phyloP scores from a whole-genome alignment of 2,329 filamentous ascomycete species.

The Orbilia blumenaviensis region DNA sequence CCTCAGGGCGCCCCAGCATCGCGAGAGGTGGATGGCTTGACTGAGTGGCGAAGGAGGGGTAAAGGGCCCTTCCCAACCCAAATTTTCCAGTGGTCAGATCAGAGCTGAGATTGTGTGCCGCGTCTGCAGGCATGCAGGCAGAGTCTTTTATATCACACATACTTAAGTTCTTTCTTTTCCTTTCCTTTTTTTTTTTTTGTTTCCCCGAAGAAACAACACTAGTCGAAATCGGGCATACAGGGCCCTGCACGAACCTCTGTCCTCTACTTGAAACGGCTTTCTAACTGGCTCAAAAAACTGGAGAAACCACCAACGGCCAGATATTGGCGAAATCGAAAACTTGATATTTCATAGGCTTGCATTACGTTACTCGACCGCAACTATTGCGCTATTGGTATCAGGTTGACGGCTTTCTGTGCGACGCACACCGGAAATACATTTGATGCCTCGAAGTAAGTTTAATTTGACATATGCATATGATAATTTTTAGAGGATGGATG shows the following conservation, averaged over 20 bases:
- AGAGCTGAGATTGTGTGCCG: conserved; percentile 48
- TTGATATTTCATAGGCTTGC: conserved; percentile 30
- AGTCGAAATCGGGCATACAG: conserved; percentile 29
- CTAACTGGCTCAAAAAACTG: conserved; percentile 32
- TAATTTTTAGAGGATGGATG: neutral
- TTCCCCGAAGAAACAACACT: conserved; percentile 14
- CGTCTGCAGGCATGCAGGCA: conserved; percentile 49
- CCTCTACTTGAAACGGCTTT: conserved; percentile 47
- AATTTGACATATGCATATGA: conserved; percentile 37
- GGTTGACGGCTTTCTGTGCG: conserved; percentile 48
- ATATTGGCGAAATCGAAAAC: conserved; percentile 13
- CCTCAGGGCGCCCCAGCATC: conserved; percentile 20
- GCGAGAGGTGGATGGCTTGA: conserved; percentile 21
- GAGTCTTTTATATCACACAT: conserved; percentile 34
- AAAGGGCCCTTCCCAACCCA: neutral
- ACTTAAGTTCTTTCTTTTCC: neutral
- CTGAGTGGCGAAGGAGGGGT: conserved; percentile 48
- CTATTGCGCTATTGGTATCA: conserved; percentile 52
- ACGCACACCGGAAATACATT: conserved; percentile 46
- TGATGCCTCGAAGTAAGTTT: conserved; percentile 16
- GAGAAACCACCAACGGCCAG: conserved; percentile 38
- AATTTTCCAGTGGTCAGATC: conserved; percentile 9
- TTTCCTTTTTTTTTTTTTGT: neutral
- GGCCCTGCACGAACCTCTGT: conserved; percentile 28
- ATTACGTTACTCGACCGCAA: conserved; percentile 52